phyloP scores from a whole-genome alignment of 2,329 filamentous ascomycete genomes.

The Beauveria sp. region DNA sequence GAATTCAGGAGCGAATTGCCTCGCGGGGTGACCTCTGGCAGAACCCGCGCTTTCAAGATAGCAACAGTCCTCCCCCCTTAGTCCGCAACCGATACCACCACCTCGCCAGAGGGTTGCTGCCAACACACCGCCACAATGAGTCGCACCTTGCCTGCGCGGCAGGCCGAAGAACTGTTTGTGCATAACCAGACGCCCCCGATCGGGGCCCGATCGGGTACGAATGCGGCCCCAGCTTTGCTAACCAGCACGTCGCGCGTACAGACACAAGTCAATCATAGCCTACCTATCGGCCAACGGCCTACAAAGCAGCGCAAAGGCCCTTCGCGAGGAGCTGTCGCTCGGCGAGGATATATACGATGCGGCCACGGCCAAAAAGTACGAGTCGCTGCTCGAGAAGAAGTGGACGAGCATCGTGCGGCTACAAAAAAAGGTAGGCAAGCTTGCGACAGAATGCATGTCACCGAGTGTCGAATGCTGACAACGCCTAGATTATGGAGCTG shows the following conservation, averaged over 20 bases:
- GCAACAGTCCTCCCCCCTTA: neutral
- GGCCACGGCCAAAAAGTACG: conserved; percentile 85
- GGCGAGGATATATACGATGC: conserved; percentile 66
- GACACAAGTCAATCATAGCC: conserved; percentile 89
- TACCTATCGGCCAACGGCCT: conserved; percentile 73
- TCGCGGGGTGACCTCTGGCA: conserved; percentile 6
- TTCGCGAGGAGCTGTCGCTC: conserved; percentile 71
- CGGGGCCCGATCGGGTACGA: neutral
- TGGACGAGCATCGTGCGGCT: conserved; percentile 93
- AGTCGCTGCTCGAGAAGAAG: conserved; percentile 91
- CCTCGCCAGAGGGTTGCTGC: conserved; percentile 1
- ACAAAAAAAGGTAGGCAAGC: conserved; percentile 73
- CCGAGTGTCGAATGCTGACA: neutral
- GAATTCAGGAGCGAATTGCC: conserved; percentile 5
- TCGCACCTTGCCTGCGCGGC: conserved; percentile 66
- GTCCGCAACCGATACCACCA: neutral
- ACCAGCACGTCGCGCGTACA: conserved; percentile 27
- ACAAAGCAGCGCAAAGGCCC: conserved; percentile 57
- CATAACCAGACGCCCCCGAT: neutral
- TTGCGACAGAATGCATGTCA: neutral
- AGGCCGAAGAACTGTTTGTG: conserved; percentile 82
- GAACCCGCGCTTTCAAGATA: neutral
- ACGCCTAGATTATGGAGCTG: conserved; percentile 76
- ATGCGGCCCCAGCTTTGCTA: neutral
- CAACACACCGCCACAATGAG: conserved; percentile 46